A percentile compares a stretch with the other conserved stretches of the same genome.
Conservation (phyloP, 2,329 filamentous ascomycete genomes). For the Monilinia fructicola region DNA sequence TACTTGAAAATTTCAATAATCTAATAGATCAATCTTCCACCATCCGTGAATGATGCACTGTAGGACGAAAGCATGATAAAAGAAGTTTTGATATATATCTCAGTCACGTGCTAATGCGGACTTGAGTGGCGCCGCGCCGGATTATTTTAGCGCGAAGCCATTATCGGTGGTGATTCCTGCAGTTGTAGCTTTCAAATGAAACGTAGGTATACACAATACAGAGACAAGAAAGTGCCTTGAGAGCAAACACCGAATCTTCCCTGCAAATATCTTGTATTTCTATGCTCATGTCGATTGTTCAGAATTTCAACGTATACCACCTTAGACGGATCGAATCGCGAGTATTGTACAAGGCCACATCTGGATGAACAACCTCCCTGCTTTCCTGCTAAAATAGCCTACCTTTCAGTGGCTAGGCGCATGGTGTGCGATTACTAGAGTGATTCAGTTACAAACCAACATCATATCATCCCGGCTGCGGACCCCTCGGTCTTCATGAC, state of each 20-base stretch:
- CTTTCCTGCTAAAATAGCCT: background rate
- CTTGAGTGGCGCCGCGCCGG: slow-evolving; percentile 1
- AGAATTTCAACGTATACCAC: slow-evolving; percentile 7
- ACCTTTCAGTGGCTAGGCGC: slow-evolving; percentile 32
- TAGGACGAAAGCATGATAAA: background rate
- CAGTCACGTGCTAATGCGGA: slow-evolving; percentile 2
- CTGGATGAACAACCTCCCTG: slow-evolving; percentile 18
- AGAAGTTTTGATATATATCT: background rate
- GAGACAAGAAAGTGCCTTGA: background rate
- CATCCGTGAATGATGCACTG: background rate
- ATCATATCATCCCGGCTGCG: slow-evolving; percentile 20
- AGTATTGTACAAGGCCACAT: slow-evolving; percentile 15
- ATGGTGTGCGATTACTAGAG: slow-evolving; percentile 45
- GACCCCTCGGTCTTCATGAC: slow-evolving; percentile 57
- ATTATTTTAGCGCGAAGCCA: slow-evolving; percentile 23
- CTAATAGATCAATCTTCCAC: background rate
- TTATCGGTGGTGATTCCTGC: background rate
- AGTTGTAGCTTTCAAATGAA: background rate
- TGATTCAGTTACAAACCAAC: slow-evolving; percentile 41
- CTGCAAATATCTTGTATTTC: slow-evolving; percentile 11
- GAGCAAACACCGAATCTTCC: background rate
- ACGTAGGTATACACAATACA: background rate
- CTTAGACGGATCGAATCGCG: slow-evolving; percentile 20
- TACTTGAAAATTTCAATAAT: background rate
- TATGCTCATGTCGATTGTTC: slow-evolving; percentile 30